Conservation (phyloP, 768 basidiomycete genomes). For the Leccinum olivaceopallidum region DNA sequence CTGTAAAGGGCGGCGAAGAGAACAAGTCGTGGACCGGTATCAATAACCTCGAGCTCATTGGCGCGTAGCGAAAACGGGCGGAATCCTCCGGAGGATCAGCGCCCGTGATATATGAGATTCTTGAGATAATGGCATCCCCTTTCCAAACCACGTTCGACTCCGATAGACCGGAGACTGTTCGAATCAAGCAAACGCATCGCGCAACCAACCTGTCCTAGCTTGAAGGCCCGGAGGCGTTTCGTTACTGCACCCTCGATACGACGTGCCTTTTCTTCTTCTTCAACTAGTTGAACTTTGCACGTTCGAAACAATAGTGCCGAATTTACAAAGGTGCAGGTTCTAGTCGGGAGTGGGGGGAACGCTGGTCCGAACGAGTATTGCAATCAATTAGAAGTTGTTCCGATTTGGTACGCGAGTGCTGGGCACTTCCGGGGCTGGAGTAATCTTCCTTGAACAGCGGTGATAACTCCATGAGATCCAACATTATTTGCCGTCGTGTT, state of each 20-base stretch:
- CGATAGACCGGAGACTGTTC: background rate
- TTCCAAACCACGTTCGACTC: background rate
- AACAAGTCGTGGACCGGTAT: background rate
- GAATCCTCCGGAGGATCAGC: background rate
- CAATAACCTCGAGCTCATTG: background rate
- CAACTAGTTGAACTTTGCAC: background rate
- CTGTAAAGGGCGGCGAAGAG: background rate
- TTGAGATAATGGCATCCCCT: background rate
- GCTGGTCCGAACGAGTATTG: background rate
- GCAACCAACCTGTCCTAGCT: background rate
- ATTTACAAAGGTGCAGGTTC: background rate
- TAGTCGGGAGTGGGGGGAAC: background rate
- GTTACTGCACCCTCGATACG: background rate
- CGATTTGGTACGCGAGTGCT: background rate
- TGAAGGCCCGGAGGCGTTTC: background rate
- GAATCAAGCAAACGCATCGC: constrained; percentile 1
- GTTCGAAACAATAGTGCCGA: background rate
- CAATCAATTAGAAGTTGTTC: background rate
- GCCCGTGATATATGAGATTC: background rate
- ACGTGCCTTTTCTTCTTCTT: background rate
- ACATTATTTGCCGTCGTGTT: background rate
- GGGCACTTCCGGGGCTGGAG: background rate
- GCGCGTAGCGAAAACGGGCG: background rate
- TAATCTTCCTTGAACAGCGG: background rate
- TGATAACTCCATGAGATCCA: background rate